phyloP scores from a whole-genome alignment of 306 rosid genomes.

The Glycine tomentella region DNA sequence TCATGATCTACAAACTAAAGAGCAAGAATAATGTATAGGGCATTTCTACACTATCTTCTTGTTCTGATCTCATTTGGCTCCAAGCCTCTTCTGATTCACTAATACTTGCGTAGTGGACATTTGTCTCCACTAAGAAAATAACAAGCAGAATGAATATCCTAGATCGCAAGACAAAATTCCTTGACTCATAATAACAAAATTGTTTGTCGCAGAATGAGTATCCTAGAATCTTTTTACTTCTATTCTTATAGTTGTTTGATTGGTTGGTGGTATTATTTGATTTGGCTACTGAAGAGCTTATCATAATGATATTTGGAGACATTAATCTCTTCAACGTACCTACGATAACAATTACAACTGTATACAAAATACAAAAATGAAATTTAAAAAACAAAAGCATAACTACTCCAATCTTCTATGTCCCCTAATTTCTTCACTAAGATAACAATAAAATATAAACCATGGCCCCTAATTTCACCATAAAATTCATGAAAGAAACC shows the following conservation, averaged over 20 bases:
- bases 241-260: neutral
- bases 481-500: neutral
- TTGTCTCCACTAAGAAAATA: neutral
- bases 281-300: conserved; percentile 36
- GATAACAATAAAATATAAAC: too few relatives aligned
- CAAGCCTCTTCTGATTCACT: neutral
- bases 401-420: conserved; percentile 42
- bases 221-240: conserved; percentile 17
- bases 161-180: conserved; percentile 41
- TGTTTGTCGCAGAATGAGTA: conserved; percentile 18
- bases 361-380: conserved; percentile 36
- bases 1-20: too few relatives aligned
- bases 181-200: neutral
- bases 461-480: conserved; percentile 16
- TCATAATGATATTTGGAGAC: conserved; percentile 37
- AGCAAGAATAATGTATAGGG: neutral
- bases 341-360: conserved; percentile 54
- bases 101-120: neutral
- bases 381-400: conserved; percentile 35
- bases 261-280: conserved; percentile 25
- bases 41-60: neutral
- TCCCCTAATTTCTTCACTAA: neutral
- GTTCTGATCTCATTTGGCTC: conserved; percentile 31
- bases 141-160: neutral
- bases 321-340: conserved; percentile 21